Percentiles rank a stretch among this genome's conserved stretches.
Conservation (phyloP, 306 rosid genomes). For the Geum urbanum region DNA sequence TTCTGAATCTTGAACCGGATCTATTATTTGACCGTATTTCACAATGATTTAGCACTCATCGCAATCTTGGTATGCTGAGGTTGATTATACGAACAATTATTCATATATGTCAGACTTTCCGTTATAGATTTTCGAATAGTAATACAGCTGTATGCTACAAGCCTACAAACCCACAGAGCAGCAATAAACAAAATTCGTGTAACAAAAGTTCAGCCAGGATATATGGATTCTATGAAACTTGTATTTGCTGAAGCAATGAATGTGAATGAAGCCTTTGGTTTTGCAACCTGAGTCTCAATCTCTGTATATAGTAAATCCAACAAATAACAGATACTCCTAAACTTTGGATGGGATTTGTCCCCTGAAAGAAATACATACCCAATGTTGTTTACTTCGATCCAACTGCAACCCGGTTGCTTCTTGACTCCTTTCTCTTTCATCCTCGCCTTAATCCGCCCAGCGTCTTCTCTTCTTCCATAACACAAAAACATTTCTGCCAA, state of each 20-base stretch:
- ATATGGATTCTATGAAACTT: slow-evolving; percentile 12
- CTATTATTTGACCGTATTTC: not conserved
- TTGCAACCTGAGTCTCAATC: slow-evolving; percentile 23
- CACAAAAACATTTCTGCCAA: slow-evolving; percentile 40
- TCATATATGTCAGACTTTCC: too few species aligned
- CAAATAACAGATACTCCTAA: slow-evolving; percentile 22
- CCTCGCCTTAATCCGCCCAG: slow-evolving; percentile 34
- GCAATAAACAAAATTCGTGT: not conserved
- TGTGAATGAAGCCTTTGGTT: slow-evolving; percentile 12
- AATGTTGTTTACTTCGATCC: slow-evolving; percentile 39
- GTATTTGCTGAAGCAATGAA: slow-evolving; percentile 14
- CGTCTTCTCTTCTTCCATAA: slow-evolving; percentile 36
- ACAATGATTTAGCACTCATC: not conserved
- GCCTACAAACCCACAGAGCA: not conserved
- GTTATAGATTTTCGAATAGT: too few species aligned
- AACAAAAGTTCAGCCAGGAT: not conserved
- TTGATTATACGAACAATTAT: not conserved
- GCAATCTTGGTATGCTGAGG: not conserved
- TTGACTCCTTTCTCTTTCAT: slow-evolving; percentile 51
- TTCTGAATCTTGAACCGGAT: not conserved
- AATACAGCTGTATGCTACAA: too few species aligned
- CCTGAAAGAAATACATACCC: slow-evolving; percentile 48
- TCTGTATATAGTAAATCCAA: slow-evolving; percentile 34
- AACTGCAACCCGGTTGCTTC: slow-evolving; percentile 60
- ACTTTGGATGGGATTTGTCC: slow-evolving; percentile 38